A percentile compares a stretch with the other conserved stretches of the same genome.
Conservation (phyloP, 495 filamentous ascomycete genomes). For the Xylaria telfairii region DNA sequence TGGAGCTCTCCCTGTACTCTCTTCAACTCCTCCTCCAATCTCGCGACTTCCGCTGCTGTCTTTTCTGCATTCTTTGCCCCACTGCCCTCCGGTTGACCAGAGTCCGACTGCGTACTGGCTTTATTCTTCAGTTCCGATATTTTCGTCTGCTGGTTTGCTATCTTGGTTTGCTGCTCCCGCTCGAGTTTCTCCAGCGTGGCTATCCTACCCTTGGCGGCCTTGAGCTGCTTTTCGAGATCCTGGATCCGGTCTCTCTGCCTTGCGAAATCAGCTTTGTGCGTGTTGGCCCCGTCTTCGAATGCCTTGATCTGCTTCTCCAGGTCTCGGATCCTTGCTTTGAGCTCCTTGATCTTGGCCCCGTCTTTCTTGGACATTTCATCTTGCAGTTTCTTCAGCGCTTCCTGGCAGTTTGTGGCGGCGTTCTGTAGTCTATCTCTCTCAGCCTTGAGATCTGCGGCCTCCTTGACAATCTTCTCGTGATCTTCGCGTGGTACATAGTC, state of each 20-base stretch:
- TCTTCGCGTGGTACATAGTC: not conserved
- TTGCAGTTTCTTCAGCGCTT: constrained; percentile 10
- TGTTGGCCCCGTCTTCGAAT: not conserved
- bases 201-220: not conserved
- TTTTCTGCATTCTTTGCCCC: no score
- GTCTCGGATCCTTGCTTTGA: not conserved
- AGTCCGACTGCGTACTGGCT: not conserved
- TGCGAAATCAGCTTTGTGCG: not conserved
- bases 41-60: not conserved
- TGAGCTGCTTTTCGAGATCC: not conserved
- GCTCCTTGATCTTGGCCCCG: not conserved
- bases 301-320: constrained; percentile 15
- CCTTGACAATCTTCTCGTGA: not conserved
- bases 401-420: not conserved
- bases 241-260: not conserved
- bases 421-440: not conserved
- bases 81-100: not conserved
- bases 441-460: not conserved
- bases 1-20: not conserved
- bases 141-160: not conserved
- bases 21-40: not conserved
- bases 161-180: not conserved
- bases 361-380: constrained; percentile 15
- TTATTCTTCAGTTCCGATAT: constrained; percentile 3
- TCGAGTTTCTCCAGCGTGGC: not conserved